Conservation (phyloP, 306 rosid genomes). For the Inga laurina region DNA sequence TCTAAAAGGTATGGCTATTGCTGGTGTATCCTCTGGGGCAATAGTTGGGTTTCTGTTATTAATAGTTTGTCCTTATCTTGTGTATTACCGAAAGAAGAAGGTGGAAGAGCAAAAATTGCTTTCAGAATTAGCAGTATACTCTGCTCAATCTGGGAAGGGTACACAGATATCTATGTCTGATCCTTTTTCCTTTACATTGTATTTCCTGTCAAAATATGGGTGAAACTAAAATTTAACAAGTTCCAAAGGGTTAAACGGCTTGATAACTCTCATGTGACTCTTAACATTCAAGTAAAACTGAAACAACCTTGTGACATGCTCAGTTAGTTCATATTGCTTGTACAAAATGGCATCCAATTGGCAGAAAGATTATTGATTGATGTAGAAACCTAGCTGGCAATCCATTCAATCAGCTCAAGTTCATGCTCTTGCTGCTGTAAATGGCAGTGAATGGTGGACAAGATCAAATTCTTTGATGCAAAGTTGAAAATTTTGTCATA, state of each 20-base stretch:
- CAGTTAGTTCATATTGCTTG: background rate
- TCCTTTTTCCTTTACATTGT: background rate
- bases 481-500: background rate
- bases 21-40: slow-evolving; percentile 63
- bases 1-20: slow-evolving; percentile 44
- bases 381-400: background rate
- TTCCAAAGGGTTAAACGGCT: background rate
- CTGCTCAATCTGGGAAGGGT: slow-evolving; percentile 34
- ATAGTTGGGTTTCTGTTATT: slow-evolving; percentile 48
- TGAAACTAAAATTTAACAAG: background rate
- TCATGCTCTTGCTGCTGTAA: background rate
- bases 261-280: background rate
- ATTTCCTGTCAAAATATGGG: background rate
- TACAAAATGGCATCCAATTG: background rate
- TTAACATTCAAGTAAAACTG: too few species aligned
- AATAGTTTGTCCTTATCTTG: slow-evolving; percentile 41
- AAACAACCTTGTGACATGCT: background rate
- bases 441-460: background rate
- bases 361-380: background rate
- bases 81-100: slow-evolving; percentile 49
- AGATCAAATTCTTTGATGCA: background rate
- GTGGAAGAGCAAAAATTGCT: slow-evolving; percentile 25
- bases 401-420: background rate
- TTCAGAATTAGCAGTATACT: slow-evolving; percentile 32
- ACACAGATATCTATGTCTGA: slow-evolving; percentile 30